phyloP scores from a whole-genome alignment of 2,329 filamentous ascomycete species.

The Niveomyces coronatus region DNA sequence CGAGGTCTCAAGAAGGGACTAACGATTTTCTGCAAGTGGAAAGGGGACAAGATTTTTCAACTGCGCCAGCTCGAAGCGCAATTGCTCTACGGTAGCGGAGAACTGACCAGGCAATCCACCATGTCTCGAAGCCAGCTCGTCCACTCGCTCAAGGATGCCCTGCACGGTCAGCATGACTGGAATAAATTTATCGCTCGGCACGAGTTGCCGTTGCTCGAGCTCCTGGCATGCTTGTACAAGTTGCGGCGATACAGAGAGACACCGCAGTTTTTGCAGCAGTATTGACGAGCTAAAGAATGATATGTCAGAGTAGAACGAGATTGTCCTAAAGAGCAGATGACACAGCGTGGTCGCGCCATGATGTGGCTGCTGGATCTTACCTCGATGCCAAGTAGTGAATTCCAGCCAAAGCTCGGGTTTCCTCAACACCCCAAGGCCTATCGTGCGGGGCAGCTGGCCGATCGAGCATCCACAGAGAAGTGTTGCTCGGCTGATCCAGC shows the following conservation, averaged over 20 bases:
- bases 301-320: too few relatives aligned
- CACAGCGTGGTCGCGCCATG: too few relatives aligned
- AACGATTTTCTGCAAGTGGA: slow-evolving; percentile 21
- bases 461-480: slow-evolving; percentile 19
- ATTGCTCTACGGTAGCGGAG: slow-evolving; percentile 7
- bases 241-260: slow-evolving; percentile 18
- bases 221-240: slow-evolving; percentile 18
- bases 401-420: slow-evolving; percentile 20
- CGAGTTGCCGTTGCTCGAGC: slow-evolving; percentile 10
- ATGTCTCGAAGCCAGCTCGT: slow-evolving; percentile 15
- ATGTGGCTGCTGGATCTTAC: slow-evolving; percentile 11
- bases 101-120: not conserved
- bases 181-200: slow-evolving; percentile 19
- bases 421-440: slow-evolving; percentile 18
- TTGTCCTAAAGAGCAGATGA: too few relatives aligned
- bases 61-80: slow-evolving; percentile 13
- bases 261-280: slow-evolving; percentile 21
- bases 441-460: slow-evolving; percentile 8
- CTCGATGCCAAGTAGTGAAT: slow-evolving; percentile 23
- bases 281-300: slow-evolving; percentile 19
- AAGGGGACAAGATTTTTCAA: slow-evolving; percentile 19
- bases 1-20: not conserved
- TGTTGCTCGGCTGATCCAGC: slow-evolving; percentile 19
- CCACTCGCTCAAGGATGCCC: slow-evolving; percentile 20
- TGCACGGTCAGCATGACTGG: slow-evolving; percentile 21